Base-by-base conservation (phyloP, 345 rosid species). In the Arabidopsis thaliana region DNA sequence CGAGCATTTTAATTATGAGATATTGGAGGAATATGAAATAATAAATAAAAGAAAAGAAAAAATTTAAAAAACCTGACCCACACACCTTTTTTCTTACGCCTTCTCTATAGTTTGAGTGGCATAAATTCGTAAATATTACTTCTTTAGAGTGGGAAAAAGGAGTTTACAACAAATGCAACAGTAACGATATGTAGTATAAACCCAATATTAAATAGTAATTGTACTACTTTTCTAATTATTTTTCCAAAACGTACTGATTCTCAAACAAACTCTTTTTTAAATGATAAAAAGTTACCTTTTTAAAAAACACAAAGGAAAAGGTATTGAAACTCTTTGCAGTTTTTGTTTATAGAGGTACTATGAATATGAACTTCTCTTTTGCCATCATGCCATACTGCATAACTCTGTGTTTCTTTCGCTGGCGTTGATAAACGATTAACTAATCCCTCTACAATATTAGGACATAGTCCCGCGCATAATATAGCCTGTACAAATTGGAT, bases 321-420 rank as follows among this genome's bases (percentile, higher is more conserved):
- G 72, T 89, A 80, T 66, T 84, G 94, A 76, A 87, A 88, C 41
- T 88, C 78, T 82, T 85, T 86, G 51, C 74, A 68, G 67, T 76
- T 83, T 77, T 82, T 75, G 83, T 91, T 93, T 72, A 93, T 79
- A 23, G 98, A 93, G 46, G 97, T 80, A 61, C 86, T 87, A 69
- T 91, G 91, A 32, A 91, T 80, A 72, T 86, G 85, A 64, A 93
- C 98, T 83, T 91, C 96, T 79, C 98, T 84, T 82, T 86, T 87
- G 77, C 98, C 96, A 75, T 93, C 98, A 69, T 84, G 86, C 98
- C 93, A 93, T 11, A 79, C 81, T 45, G 85, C 81, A 85, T 66
- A 80, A 82, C 81, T 84, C 12, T 57, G 60, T 74, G 77, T 70
- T 55, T 82, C 50, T 65, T 55, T 71, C 67, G 59, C 69, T 14